Base-by-base conservation (phyloP, 139 green algal species). In the Tetratostichococcus sp. region DNA sequence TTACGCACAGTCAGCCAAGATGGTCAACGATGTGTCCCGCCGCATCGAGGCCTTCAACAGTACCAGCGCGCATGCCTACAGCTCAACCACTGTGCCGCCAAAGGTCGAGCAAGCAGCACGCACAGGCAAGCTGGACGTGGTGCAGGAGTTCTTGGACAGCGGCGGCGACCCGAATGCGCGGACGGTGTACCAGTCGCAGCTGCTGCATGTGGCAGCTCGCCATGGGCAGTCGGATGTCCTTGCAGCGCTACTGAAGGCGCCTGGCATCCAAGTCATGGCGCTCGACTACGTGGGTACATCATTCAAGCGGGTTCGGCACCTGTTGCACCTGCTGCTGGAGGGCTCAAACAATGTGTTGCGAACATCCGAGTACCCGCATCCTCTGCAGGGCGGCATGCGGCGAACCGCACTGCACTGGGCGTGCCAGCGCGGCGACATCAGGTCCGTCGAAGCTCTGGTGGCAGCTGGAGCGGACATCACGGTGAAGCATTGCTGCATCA, bases 231-330 rank as follows among this genome's bases (percentile, higher is more conserved):
- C 3, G 1, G 32, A 34, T 5, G 25, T 76, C 28, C 30, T 43
- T 30, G 17, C 8, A 39, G 28, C 59, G 58, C 59, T 76, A 1
- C 33, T 71, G 1, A 16, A 65, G 11, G 50, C 50, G 4, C 59
- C 50, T 32, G 72, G 72, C 59, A 50, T 31, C 21, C 59, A 76
- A 33, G 19, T 76, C 59, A 59, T 70, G 30, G 58, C 72, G 4
- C 59, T 76, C 5, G 72, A 76, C 58, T 76, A 71, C 22, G 72
- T 76, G 34, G 34, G 72, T 50, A n/a, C n/a, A n/a, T n/a, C n/a
- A n/a, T n/a, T n/a, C n/a, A n/a, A n/a, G n/a, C n/a, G n/a, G n/a
- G n/a, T n/a, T n/a, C n/a, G n/a, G n/a, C n/a, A n/a, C n/a, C n/a
- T n/a, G n/a, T n/a, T n/a, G n/a, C 34, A 26, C 25, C 25, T 34